Base-by-base conservation (phyloP, 2,329 filamentous ascomycete genomes). In the Alternaria triticina region DNA sequence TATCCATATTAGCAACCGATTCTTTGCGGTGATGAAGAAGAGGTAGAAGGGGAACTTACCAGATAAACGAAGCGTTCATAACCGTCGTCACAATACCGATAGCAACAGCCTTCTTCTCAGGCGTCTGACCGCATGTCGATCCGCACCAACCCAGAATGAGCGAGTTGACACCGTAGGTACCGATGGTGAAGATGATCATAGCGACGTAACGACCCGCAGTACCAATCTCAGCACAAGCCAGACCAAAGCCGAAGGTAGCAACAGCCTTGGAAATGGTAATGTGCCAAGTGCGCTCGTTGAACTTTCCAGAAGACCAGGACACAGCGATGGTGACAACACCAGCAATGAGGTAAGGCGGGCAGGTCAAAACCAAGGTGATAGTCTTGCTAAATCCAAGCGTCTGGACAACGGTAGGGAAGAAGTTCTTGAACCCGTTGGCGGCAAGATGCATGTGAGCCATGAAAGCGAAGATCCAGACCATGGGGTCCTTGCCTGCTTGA, bases 291-390 rank as follows among this genome's bases (percentile, higher is more conserved):
- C 78, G 68, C 63, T 81, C 79, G 62, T 81, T 81, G 71, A 74
- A 78, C 33, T 74, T 77, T 13, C 78, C 79, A 15, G 78, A 80
- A 12, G 73, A 76, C 70, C 72, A 79, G 1, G 74, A 78, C 22
- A 76, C 77, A 7, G 67, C 65, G 15, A 81, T 78, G 12, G 74
- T 77, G 23, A 81, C 49, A 3, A 57, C 69, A 15, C 71, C 71
- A 7, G 71, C 71, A 23, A 74, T 72, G 40, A 73, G 66, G 54
- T 74, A 73, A 5, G 71, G 70, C 5, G 71, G 71, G 69, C 71
- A 75, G 0, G 85, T 86, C 65, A 87, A 79, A 11, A 85, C 79
- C 0, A 87, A 79, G 0, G 85, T 86, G 56, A 85, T 77, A 2
- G 83, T 86, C 1, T 76, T 79, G 59, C 75, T 78, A 74, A 86